phyloP scores from a whole-genome alignment of 140 eudicot species.

The Ambrosia hybrid region DNA sequence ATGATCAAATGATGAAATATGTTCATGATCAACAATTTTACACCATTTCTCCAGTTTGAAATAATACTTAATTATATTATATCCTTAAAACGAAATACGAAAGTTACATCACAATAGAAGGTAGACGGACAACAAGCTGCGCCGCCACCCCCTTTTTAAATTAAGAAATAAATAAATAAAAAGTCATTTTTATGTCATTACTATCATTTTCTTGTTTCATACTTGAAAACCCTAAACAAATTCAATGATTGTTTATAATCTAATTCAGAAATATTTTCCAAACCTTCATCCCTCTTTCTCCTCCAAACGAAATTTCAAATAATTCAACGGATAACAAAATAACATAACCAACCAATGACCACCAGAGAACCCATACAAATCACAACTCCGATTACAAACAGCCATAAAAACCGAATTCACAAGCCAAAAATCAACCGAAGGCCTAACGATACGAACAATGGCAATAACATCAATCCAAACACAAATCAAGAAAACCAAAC shows the following conservation, averaged over 20 bases:
- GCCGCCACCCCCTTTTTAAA: too few species aligned
- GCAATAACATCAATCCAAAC: conserved; percentile 39
- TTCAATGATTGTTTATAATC: not conserved
- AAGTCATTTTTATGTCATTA: too few species aligned
- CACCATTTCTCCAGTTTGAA: too few species aligned
- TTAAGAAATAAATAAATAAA: too few species aligned
- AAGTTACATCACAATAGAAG: too few species aligned
- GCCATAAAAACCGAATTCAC: conserved; percentile 22
- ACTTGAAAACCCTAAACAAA: too few species aligned
- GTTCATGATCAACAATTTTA: too few species aligned
- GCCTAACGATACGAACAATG: conserved; percentile 26
- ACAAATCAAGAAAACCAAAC: conserved; percentile 34
- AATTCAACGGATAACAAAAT: conserved; percentile 11
- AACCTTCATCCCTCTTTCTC: conserved; percentile 24
- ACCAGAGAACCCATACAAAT: conserved; percentile 28
- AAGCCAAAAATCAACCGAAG: conserved; percentile 22
- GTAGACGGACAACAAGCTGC: too few species aligned
- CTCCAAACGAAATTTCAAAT: conserved; percentile 5
- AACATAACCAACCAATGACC: conserved; percentile 26
- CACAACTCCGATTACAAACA: conserved; percentile 16
- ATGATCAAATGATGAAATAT: too few species aligned
- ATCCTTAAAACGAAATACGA: too few species aligned
- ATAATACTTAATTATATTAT: too few species aligned
- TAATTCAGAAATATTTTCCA: not conserved
- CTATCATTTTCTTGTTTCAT: too few species aligned